These are phyloP conservation scores for Xylaria sp. DNA, from an alignment of 2,329 filamentous ascomycete genomes.

Conservation along the genomic window DNA sequence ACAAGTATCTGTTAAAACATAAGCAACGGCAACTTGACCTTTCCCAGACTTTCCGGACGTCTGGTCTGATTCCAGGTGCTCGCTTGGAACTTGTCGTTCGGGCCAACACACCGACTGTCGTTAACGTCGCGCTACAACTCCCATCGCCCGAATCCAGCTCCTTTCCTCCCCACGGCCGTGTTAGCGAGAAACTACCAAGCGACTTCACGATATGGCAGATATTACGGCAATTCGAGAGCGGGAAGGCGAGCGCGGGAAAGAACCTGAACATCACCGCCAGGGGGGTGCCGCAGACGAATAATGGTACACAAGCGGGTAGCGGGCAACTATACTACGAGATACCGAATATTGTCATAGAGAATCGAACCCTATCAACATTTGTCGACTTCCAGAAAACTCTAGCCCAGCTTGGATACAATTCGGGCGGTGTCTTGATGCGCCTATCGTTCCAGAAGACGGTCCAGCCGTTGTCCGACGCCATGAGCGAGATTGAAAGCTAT, in stretches of 20 bases:
- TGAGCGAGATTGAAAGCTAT: conserved; percentile 80
- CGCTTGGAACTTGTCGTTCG: conserved; percentile 91
- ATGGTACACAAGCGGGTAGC: conserved; percentile 64
- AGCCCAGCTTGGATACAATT: conserved; percentile 86
- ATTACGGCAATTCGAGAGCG: conserved; percentile 88
- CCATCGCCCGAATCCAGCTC: conserved; percentile 74
- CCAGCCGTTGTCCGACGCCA: conserved; percentile 83
- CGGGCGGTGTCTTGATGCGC: conserved; percentile 81
- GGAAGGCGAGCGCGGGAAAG: conserved; percentile 67
- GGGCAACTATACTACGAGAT: conserved; percentile 90
- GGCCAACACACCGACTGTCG: conserved; percentile 84
- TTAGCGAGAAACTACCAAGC: conserved; percentile 88
- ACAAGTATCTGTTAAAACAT: conserved; percentile 85
- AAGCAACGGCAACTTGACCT: conserved; percentile 89
- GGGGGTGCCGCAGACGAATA: conserved; percentile 72
- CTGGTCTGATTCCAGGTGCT: conserved; percentile 84
- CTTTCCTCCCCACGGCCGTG: conserved; percentile 70
- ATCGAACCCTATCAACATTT: conserved; percentile 79
- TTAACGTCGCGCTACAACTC: conserved; percentile 89
- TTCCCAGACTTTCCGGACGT: conserved; percentile 82
- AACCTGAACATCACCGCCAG: conserved; percentile 85
- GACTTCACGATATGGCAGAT: conserved; percentile 90
- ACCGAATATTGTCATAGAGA: conserved; percentile 85
- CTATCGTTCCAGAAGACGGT: conserved; percentile 81
- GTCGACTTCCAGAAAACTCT: conserved; percentile 89